These are phyloP conservation scores for Eimeria brunetti DNA, from an alignment of 169 alveolate genomes.

Conservation along the genomic window DNA sequence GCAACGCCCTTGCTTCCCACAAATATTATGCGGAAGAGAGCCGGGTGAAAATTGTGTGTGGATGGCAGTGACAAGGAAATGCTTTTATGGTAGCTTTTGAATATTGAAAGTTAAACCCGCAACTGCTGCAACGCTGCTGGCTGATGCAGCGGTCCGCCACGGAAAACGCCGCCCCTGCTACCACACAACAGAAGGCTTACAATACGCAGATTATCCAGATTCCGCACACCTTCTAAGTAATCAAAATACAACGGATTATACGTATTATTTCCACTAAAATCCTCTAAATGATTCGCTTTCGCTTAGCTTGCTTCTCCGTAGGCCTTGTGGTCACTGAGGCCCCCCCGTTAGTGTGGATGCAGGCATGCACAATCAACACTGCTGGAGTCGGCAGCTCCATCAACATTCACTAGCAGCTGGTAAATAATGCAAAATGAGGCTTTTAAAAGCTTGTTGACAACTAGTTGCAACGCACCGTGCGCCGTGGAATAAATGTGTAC, in stretches of 20 bases:
- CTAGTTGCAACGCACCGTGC: neutral
- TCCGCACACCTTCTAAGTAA: neutral
- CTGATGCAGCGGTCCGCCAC: neutral
- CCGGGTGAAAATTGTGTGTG: neutral
- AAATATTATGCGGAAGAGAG: neutral
- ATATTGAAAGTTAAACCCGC: neutral
- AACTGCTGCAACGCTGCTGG: neutral
- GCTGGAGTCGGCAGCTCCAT: neutral
- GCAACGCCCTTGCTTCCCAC: neutral
- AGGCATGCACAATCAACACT: neutral
- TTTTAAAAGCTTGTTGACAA: neutral
- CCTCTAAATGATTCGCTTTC: neutral
- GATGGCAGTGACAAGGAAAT: neutral
- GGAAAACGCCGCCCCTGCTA: neutral
- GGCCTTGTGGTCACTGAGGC: constrained; percentile 42
- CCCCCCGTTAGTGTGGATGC: neutral
- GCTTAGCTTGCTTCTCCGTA: neutral
- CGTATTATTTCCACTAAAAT: neutral
- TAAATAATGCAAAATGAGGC: neutral
- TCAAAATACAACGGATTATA: neutral
- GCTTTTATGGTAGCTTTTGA: neutral
- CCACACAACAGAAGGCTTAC: neutral
- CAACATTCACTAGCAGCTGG: neutral
- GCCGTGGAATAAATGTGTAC: neutral
- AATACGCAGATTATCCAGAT: neutral